Evolutionary conservation across 179 eudicot genomes (phyloP).

Genomic region (Sideroxylon spinosum): DNA sequence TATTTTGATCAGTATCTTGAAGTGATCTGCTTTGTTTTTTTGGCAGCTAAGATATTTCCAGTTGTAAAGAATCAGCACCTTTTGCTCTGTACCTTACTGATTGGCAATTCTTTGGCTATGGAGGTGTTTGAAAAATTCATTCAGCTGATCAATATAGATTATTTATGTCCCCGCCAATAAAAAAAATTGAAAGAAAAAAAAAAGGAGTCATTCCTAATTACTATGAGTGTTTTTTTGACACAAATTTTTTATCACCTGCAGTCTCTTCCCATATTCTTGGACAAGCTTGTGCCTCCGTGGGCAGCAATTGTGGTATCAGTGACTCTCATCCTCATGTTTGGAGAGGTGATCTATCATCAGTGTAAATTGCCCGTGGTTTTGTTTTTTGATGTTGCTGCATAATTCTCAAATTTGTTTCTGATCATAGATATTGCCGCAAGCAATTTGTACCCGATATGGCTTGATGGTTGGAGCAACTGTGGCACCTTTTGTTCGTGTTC

Average conservation of each 20-base stretch:
- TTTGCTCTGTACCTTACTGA: constrained; percentile 88
- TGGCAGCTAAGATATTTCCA: constrained; percentile 87
- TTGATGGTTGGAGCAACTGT: constrained; percentile 81
- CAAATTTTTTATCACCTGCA: constrained; percentile 18
- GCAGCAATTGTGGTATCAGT: constrained; percentile 85
- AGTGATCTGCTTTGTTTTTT: constrained; percentile 18
- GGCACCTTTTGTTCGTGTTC: constrained; percentile 80
- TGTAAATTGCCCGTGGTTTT: neutral
- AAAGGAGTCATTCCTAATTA: too few species aligned
- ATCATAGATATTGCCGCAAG: constrained; percentile 85
- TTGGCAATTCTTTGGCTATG: constrained; percentile 95
- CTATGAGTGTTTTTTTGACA: too few species aligned
- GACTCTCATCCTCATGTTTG: constrained; percentile 94
- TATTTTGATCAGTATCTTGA: neutral
- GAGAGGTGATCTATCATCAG: constrained; percentile 51
- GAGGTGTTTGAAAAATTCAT: constrained; percentile 51
- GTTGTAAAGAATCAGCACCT: constrained; percentile 97
- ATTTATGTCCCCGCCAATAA: neutral
- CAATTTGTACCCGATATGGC: constrained; percentile 93
- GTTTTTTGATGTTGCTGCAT: neutral
- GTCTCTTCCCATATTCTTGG: constrained; percentile 93
- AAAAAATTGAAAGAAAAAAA: too few species aligned
- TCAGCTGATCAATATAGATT: neutral
- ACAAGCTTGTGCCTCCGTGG: constrained; percentile 94
- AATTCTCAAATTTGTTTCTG: constrained; percentile 8